phyloP scores from a whole-genome alignment of 257 asterid species.

The Jasminum sambac region DNA sequence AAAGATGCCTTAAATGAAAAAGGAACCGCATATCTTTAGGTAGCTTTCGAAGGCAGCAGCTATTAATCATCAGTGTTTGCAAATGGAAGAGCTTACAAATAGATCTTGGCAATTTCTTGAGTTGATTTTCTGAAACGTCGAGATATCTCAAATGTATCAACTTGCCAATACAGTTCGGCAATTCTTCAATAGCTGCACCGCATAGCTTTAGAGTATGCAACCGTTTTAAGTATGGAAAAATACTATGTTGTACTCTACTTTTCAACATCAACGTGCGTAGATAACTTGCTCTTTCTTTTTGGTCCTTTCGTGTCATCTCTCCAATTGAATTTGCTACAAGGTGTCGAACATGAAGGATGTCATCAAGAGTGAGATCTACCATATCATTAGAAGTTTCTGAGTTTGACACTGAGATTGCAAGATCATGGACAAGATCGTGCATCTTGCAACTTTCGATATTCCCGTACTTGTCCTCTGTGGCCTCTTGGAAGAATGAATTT shows the following conservation, averaged over 20 bases:
- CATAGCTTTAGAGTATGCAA: conserved; percentile 19
- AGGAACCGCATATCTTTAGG: conserved; percentile 20
- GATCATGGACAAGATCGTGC: conserved; percentile 43
- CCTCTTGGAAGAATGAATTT: conserved; percentile 32
- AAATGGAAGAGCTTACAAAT: too few relatives aligned
- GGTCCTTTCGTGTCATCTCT: background rate
- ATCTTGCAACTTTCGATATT: conserved; percentile 24
- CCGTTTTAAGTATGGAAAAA: too few relatives aligned
- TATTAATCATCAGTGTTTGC: background rate
- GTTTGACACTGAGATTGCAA: conserved; percentile 24
- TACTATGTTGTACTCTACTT: too few relatives aligned
- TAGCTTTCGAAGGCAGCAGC: background rate
- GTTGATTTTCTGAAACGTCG: conserved; percentile 21
- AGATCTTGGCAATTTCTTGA: conserved; percentile 11
- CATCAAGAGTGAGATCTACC: background rate
- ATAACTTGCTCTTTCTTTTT: conserved; percentile 6
- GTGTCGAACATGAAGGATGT: background rate
- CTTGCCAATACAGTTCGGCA: conserved; percentile 6
- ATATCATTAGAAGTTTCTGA: background rate
- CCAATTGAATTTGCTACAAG: background rate
- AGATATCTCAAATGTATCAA: conserved; percentile 33
- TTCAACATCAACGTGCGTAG: background rate
- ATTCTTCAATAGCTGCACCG: background rate
- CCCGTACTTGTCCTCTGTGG: conserved; percentile 11
- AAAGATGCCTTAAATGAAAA: conserved; percentile 31